Conservation (phyloP, 192 early-diverging fungal species). For the Gryganskiella cystojenkinii region DNA sequence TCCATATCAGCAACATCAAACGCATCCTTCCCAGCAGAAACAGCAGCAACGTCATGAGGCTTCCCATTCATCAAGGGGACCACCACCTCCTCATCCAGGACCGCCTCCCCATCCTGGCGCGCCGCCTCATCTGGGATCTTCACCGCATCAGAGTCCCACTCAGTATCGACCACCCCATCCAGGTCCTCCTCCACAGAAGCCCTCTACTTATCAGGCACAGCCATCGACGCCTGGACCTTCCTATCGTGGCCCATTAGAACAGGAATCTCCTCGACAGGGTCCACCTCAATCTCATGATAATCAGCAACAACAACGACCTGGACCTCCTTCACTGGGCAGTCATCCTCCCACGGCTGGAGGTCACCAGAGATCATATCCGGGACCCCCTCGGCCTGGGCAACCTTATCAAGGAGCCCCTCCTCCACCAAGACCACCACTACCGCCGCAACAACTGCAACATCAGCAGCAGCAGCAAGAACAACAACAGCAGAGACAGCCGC, state of each 20-base stretch:
- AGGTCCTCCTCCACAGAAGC: not conserved
- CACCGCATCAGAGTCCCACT: not conserved
- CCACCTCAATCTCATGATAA: not conserved
- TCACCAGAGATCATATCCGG: too few species aligned
- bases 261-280: too few species aligned
- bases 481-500: not conserved
- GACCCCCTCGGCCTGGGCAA: too few species aligned
- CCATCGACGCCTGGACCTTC: not conserved
- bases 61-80: slow-evolving; percentile 6
- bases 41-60: slow-evolving; percentile 1
- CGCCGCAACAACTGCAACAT: not conserved
- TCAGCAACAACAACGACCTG: too few species aligned
- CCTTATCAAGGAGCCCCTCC: not conserved
- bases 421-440: slow-evolving; percentile 12
- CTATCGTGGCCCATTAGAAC: too few species aligned
- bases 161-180: not conserved
- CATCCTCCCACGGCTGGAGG: too few species aligned
- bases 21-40: slow-evolving; percentile 2
- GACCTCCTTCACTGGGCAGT: too few species aligned
- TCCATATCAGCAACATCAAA: not conserved
- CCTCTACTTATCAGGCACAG: not conserved
- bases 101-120: not conserved
- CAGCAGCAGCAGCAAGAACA: slow-evolving; percentile 9
- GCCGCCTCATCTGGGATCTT: not conserved
- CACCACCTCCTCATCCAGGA: not conserved